Percentiles rank a stretch among this genome's conserved stretches.
These are phyloP conservation scores for Prunella vulgaris DNA, from an alignment of 257 asterid species.

Conservation along the genomic window DNA sequence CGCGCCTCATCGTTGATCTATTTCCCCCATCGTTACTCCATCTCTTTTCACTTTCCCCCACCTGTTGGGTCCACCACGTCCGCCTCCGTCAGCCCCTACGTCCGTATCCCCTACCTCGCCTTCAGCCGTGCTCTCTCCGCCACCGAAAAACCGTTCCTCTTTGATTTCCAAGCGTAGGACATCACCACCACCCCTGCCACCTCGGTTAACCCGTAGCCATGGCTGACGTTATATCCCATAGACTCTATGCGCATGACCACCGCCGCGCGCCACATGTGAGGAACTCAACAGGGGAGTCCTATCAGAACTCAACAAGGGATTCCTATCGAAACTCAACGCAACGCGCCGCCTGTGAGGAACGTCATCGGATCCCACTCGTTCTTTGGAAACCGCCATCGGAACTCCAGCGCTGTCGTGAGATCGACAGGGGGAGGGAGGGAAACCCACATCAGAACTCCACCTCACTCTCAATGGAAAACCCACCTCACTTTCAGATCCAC, in stretches of 20 bases:
- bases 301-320: too few relatives aligned
- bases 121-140: conserved; percentile 50
- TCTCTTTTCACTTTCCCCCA: conserved; percentile 49
- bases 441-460: too few relatives aligned
- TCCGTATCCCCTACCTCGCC: conserved; percentile 65
- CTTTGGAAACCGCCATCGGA: conserved; percentile 48
- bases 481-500: too few relatives aligned
- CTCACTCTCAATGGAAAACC: too few relatives aligned
- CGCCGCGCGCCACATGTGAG: conserved; percentile 61
- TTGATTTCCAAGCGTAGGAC: conserved; percentile 63
- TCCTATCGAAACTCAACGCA: too few relatives aligned
- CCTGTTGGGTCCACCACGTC: conserved; percentile 54
- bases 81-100: conserved; percentile 42
- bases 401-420: too few relatives aligned
- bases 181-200: conserved; percentile 59
- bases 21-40: conserved; percentile 55
- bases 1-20: too few relatives aligned
- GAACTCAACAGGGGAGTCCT: conserved; percentile 39
- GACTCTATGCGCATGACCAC: conserved; percentile 55
- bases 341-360: too few relatives aligned
- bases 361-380: conserved; percentile 67
- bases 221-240: conserved; percentile 51
- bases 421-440: too few relatives aligned
- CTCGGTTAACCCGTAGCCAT: conserved; percentile 83
- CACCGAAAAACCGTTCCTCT: conserved; percentile 54